Evolutionary conservation across 2,329 filamentous ascomycete species (phyloP).

Genomic region (Alternaria alternata): DNA sequence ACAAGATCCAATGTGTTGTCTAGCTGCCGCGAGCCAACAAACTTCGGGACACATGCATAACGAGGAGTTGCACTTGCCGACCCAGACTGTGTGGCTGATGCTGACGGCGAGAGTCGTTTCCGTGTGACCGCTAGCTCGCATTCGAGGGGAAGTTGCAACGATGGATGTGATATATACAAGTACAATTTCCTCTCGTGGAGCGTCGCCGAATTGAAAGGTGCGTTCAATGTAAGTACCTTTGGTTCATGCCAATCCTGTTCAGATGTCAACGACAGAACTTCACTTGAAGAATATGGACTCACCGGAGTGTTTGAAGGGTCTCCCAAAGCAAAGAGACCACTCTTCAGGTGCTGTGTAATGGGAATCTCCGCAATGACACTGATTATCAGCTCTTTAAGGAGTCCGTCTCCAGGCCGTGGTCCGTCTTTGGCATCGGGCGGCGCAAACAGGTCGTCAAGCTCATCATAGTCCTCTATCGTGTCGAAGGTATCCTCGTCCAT

Average conservation of each 20-base stretch:
- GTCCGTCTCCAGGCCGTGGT: conserved; percentile 46
- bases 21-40: conserved; percentile 37
- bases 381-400: conserved; percentile 52
- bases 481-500: conserved; percentile 51
- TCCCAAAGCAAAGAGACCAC: conserved; percentile 36
- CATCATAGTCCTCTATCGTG: conserved; percentile 51
- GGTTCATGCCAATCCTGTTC: conserved; percentile 21
- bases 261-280: not conserved
- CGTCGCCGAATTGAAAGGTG: conserved; percentile 48
- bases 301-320: conserved; percentile 30
- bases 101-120: conserved; percentile 43
- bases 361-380: conserved; percentile 48
- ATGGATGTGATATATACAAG: conserved; percentile 48
- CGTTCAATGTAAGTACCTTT: conserved; percentile 42
- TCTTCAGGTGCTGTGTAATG: conserved; percentile 37
- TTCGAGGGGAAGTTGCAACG: conserved; percentile 44
- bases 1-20: conserved; percentile 37
- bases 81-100: conserved; percentile 38
- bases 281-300: not conserved
- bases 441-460: conserved; percentile 49
- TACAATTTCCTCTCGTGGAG: conserved; percentile 49
- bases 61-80: conserved; percentile 31
- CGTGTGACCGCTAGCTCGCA: conserved; percentile 48
- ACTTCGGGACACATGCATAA: conserved; percentile 48
- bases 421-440: conserved; percentile 41